A percentile compares a stretch with the other conserved stretches of the same genome.
Evolutionary conservation across 371 early-diverging fungal species (phyloP).

Genomic region (Synchytrium microbalum): DNA sequence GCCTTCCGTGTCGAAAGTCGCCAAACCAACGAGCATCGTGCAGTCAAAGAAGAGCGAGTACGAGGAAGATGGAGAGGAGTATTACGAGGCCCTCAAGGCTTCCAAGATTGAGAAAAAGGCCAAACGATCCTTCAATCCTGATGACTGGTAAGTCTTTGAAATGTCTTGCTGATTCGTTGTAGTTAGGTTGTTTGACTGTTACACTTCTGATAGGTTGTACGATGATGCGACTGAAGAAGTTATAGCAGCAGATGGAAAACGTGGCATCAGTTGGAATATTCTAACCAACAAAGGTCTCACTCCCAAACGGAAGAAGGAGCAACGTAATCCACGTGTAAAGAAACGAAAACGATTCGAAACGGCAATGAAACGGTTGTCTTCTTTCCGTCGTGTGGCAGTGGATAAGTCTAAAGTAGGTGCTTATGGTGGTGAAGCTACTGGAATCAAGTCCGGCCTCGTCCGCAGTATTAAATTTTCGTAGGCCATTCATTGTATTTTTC

Average conservation of each 20-base stretch:
- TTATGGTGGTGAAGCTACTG: constrained; percentile 90
- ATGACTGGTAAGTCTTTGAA: neutral
- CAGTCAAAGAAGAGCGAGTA: too few relatives aligned
- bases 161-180: neutral
- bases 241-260: constrained; percentile 46
- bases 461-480: constrained; percentile 63
- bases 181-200: neutral
- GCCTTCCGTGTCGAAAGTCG: too few relatives aligned
- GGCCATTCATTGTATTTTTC: neutral
- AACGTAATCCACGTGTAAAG: constrained; percentile 94
- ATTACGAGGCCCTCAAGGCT: constrained; percentile 11
- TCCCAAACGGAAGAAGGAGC: constrained; percentile 86
- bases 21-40: too few relatives aligned
- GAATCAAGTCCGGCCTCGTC: constrained; percentile 81
- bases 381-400: constrained; percentile 56
- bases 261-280: constrained; percentile 78
- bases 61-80: constrained; percentile 10
- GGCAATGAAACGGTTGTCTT: constrained; percentile 82
- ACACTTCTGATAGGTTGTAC: neutral
- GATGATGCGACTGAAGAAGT: neutral
- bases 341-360: constrained; percentile 78
- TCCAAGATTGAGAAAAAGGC: constrained; percentile 10
- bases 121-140: too few relatives aligned
- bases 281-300: constrained; percentile 93
- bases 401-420: constrained; percentile 45